Conservation (phyloP, 2,329 filamentous ascomycete species). For the Verticillium isaacii region DNA sequence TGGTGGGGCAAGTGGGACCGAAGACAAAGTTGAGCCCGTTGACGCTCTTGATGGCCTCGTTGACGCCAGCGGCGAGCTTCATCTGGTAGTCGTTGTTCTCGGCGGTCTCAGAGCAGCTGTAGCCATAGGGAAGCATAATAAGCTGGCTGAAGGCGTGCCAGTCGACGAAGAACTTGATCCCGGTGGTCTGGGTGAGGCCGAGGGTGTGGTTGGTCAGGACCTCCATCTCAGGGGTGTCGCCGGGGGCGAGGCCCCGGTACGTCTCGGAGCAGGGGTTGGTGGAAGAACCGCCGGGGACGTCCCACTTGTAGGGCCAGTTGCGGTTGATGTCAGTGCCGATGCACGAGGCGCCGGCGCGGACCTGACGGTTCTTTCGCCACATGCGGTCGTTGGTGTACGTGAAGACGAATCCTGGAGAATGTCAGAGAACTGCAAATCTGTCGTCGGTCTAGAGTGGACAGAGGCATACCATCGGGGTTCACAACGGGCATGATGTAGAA, state of each 20-base stretch:
- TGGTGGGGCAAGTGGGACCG: constrained; percentile 29
- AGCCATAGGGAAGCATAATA: constrained; percentile 38
- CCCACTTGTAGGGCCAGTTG: constrained; percentile 56
- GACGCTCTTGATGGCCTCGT: constrained; percentile 25
- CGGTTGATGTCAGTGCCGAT: constrained; percentile 54
- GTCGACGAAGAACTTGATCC: constrained; percentile 41
- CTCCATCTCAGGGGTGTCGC: constrained; percentile 47
- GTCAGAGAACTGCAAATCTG: neutral
- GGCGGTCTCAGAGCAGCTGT: constrained; percentile 33
- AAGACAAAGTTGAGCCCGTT: constrained; percentile 32
- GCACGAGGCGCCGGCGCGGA: constrained; percentile 32
- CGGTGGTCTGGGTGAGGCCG: constrained; percentile 15
- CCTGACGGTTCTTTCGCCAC: constrained; percentile 58
- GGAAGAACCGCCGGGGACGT: constrained; percentile 41
- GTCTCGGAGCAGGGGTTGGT: constrained; percentile 46
- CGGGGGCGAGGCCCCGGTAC: constrained; percentile 37
- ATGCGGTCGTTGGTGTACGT: constrained; percentile 51
- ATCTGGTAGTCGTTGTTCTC: constrained; percentile 34
- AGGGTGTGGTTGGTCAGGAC: constrained; percentile 28
- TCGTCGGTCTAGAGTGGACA: neutral
- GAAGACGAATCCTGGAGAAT: constrained; percentile 48
- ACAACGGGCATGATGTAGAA: constrained; percentile 53
- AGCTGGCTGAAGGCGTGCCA: constrained; percentile 42
- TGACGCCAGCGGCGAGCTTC: constrained; percentile 24
- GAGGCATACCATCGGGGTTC: constrained; percentile 42